These are phyloP conservation scores for Ulmus americana DNA, from an alignment of 331 rosid species.

Conservation along the genomic window DNA sequence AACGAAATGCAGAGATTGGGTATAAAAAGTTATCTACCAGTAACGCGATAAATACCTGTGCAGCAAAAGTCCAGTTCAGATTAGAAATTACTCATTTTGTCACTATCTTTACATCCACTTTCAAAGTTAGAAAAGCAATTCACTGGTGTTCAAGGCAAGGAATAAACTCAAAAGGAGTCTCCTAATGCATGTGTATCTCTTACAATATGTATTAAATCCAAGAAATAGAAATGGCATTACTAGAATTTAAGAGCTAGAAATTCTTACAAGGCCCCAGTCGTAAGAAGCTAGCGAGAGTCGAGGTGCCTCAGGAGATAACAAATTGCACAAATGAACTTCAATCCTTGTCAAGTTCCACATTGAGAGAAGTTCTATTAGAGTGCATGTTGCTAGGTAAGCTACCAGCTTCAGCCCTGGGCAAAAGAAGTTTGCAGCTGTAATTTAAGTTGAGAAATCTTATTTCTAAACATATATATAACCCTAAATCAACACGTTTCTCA, in stretches of 20 bases:
- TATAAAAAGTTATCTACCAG: conserved; percentile 84
- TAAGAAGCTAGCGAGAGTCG: conserved; percentile 69
- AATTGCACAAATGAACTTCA: conserved; percentile 87
- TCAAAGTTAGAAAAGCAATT: neutral
- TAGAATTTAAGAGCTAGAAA: conserved; percentile 15
- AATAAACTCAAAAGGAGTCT: neutral
- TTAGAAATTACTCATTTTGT: conserved; percentile 18
- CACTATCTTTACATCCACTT: neutral
- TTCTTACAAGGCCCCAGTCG: conserved; percentile 81
- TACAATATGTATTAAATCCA: neutral
- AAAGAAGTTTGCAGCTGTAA: conserved; percentile 22
- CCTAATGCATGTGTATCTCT: neutral
- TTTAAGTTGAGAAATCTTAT: conserved; percentile 10
- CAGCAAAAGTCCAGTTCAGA: conserved; percentile 18
- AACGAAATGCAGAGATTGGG: conserved; percentile 78
- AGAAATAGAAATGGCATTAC: neutral
- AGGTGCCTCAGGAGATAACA: conserved; percentile 87
- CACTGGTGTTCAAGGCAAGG: neutral
- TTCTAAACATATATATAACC: neutral
- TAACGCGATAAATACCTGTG: conserved; percentile 85
- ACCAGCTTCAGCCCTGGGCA: conserved; percentile 65
- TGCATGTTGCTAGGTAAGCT: conserved; percentile 48
- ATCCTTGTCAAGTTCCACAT: conserved; percentile 99
- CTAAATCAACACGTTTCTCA: conserved; percentile 1
- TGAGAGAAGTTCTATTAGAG: conserved; percentile 67